Evolutionary conservation across 768 basidiomycete genomes (phyloP).

Genomic region (Mycena belliarum): DNA sequence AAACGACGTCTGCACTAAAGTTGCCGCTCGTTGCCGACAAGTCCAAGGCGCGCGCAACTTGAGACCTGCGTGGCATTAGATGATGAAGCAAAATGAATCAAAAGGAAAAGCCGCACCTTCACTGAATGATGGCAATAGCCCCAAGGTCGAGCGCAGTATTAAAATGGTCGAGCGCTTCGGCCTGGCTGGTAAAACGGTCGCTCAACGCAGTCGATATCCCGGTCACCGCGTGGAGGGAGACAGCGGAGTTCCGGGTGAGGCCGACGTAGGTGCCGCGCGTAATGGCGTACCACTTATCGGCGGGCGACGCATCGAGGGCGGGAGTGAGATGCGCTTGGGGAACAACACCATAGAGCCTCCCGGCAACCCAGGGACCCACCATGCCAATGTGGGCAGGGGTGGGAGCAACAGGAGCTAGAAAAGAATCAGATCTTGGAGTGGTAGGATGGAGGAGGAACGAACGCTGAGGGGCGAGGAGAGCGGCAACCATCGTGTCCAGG

Average conservation of each 20-base stretch:
- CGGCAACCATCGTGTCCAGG: too few relatives aligned
- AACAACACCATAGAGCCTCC: background rate
- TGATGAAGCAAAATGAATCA: too few relatives aligned
- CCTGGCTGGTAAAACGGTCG: background rate
- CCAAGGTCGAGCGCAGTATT: background rate
- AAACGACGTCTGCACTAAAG: too few relatives aligned
- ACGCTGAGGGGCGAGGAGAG: too few relatives aligned
- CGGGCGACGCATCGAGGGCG: background rate
- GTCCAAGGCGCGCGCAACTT: too few relatives aligned
- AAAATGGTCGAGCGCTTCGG: background rate
- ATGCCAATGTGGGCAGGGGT: background rate
- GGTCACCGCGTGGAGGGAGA: background rate
- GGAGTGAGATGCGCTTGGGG: background rate
- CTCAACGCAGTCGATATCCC: background rate
- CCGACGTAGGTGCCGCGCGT: background rate
- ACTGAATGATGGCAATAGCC: background rate
- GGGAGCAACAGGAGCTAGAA: background rate
- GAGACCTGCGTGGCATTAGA: too few relatives aligned
- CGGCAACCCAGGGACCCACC: background rate
- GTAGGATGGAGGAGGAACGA: too few relatives aligned
- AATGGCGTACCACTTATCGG: background rate
- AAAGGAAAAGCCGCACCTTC: too few relatives aligned
- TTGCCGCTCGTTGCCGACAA: too few relatives aligned
- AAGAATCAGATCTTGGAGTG: too few relatives aligned
- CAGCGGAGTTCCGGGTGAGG: background rate